Base-by-base conservation (phyloP, 352 stramenopile species). In the Globisporangium polare region DNA sequence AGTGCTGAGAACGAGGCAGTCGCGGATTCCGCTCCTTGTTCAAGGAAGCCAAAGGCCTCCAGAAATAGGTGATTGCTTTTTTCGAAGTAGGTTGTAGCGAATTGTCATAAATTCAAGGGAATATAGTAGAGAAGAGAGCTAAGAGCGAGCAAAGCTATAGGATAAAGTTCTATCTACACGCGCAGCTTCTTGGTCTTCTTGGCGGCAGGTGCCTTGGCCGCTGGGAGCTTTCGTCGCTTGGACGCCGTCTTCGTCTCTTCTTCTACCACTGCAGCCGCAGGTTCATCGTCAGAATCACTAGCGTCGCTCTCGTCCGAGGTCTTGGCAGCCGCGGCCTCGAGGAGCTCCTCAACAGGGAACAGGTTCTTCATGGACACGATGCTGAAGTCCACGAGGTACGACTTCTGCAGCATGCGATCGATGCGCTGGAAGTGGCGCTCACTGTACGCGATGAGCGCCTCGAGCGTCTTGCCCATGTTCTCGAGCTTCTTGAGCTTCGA, bases 401-500 rank as follows among this genome's bases (percentile, higher is more conserved):
- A 97, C 68, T 96, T 97, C 73, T 98, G 91, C 43, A 98, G 82
- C 63, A 99, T 90, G 51, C 92, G 77, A 67, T 99, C 95, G 20
- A 99, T 86, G 52, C 97, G 89, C 72, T 99, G 92, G 73, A 98
- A 98, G 79, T 99, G 97, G 58, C 96, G 84, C 62, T 99, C 95
- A 35, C 90, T 98, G 79, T 99, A 99, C 20, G 96, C 93, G 59
- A 97, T 90, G 47, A 99, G 84, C 20, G 90, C 93, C 39, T 97
- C 86, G 26, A 99, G 74, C 13, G 97, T 96, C 75, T 84, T 81
- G 20, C 62, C 65, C 20, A 85, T 65, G 58, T 81, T 72, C 52
- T 91, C 72, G 53, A 97, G 67, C 59, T 89, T 74, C 71, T 92
- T 88, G 53, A 92, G 60, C 52, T 73, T 78, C 26, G 62, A 68